These are phyloP conservation scores for Heliosperma pusillum DNA, from an alignment of 148 eudicot genomes.

Conservation along the genomic window DNA sequence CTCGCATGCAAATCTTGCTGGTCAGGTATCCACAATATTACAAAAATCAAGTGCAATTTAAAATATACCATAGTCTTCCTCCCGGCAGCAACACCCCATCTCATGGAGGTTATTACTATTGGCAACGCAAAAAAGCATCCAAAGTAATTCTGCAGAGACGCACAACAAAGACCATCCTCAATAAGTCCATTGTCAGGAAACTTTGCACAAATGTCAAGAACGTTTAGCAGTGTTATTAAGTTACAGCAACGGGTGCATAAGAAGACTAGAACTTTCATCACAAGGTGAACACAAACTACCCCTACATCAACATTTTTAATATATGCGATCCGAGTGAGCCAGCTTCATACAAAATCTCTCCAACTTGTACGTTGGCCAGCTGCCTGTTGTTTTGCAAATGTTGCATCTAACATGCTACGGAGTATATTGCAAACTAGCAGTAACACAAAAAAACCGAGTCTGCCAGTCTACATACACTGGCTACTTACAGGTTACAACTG, in stretches of 20 bases:
- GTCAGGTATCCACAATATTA: neutral
- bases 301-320: too few relatives aligned
- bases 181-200: neutral
- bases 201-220: constrained; percentile 1
- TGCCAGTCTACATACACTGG: neutral
- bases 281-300: too few relatives aligned
- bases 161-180: constrained; percentile 9
- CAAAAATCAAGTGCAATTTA: neutral
- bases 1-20: neutral
- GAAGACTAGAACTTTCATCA: too few relatives aligned
- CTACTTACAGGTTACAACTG: neutral
- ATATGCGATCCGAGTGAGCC: neutral
- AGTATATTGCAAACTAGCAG: neutral
- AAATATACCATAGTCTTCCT: constrained; percentile 85
- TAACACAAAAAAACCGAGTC: neutral
- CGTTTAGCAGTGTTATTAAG: neutral
- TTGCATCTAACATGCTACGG: neutral
- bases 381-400: neutral
- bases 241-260: neutral
- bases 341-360: too few relatives aligned
- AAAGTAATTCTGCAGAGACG: constrained; percentile 70
- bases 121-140: constrained; percentile 93
- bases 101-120: constrained; percentile 79
- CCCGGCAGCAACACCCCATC: constrained; percentile 94
- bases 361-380: too few relatives aligned